These are phyloP conservation scores for Diaporthe sp. DNA, from an alignment of 2,329 filamentous ascomycete genomes.

Conservation along the genomic window DNA sequence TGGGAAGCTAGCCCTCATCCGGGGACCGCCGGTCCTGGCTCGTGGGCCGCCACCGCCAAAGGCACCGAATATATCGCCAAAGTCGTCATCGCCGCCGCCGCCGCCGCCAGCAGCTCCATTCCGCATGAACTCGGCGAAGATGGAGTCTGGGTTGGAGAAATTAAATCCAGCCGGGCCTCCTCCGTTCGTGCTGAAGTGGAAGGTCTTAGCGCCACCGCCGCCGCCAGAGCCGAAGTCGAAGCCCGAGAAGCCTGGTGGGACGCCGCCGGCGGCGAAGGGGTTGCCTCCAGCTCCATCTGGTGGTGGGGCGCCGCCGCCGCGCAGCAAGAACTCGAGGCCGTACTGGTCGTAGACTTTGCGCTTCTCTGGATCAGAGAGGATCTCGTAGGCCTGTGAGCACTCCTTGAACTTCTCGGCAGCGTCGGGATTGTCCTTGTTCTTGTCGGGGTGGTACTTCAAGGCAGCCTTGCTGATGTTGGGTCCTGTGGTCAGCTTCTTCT, in stretches of 20 bases:
- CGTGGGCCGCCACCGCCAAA: constrained; percentile 57
- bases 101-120: constrained; percentile 47
- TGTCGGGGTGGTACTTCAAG: constrained; percentile 94
- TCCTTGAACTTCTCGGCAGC: constrained; percentile 98
- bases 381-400: constrained; percentile 96
- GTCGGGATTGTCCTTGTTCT: constrained; percentile 91
- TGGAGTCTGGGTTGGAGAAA: constrained; percentile 85
- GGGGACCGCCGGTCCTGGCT: constrained; percentile 40
- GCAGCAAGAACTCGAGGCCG: constrained; percentile 91
- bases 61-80: constrained; percentile 66
- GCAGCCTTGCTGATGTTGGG: constrained; percentile 76
- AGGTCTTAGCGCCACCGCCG: constrained; percentile 63
- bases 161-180: constrained; percentile 74
- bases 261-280: constrained; percentile 68
- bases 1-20: constrained; percentile 54
- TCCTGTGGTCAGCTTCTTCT: constrained; percentile 47
- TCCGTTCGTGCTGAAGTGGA: constrained; percentile 71
- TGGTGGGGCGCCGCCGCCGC: constrained; percentile 78
- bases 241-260: constrained; percentile 64
- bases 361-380: constrained; percentile 96
- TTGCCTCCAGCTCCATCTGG: constrained; percentile 68
- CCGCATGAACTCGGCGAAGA: constrained; percentile 87
- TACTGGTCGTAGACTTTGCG: constrained; percentile 95
- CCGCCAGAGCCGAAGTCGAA: constrained; percentile 63
- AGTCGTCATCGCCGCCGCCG: constrained; percentile 57